Evolutionary conservation across 306 rosid species (phyloP), one percentile per base, ranked within the genome.

Genomic region (Ziziphus jujuba): DNA sequence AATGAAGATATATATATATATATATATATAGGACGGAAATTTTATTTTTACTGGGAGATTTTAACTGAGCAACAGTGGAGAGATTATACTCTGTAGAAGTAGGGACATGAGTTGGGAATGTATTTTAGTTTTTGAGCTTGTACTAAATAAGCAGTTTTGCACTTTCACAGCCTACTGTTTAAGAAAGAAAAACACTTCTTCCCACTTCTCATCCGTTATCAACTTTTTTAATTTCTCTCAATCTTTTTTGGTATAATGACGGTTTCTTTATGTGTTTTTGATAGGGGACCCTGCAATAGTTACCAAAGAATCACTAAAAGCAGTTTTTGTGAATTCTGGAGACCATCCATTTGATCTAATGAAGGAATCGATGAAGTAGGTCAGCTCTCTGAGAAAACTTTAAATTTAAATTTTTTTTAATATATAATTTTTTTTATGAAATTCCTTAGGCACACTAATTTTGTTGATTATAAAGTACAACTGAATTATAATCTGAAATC

Each of bases 251-350:
- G 65, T 33, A 61, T 57, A 56, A 47, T 51, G 58, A 54, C 50
- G 28, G 59, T 12, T 65, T 73, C 34, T 74, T 65, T 66, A 35
- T 77, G 52, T 55, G 10, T 59, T 59, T 28, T 55, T 77, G 72
- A 67, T 58, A 78, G 82, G 82, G 50, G 82, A 78, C 72, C 79
- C 79, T 20, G 75, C 64, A 56, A 36, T 73, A 20, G 82, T 78
- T 51, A 44, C 79, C 57, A 43, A 69, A 22, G 52, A 75, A 61
- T 75, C 79, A 60, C 54, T 56, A 11, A 67, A 56, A 61, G 79
- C 79, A 47, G 70, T 75, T 75, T 75, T 68, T 61, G 79, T 75
- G 79, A 75, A 75, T 69, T 75, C 59, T 33, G 79, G 79, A 22
- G 55, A 62, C 64, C 74, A 75, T 25, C 79, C 79, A 10, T 75